Conservation (phyloP, 768 basidiomycete species). For the Mycena alexandri region DNA sequence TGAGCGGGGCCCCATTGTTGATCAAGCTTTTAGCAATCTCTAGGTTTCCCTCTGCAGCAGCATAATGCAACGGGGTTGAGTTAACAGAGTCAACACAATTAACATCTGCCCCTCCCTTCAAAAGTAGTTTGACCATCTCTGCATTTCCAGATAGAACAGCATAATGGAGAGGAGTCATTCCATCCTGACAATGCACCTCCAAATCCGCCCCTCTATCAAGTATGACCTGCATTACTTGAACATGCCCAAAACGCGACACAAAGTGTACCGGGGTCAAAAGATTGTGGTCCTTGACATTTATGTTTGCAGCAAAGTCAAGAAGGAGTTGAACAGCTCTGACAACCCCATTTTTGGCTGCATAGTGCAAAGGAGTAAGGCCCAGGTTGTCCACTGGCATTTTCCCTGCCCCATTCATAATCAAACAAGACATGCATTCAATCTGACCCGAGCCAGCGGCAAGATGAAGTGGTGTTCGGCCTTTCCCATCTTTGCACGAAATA, state of each 20-base stretch:
- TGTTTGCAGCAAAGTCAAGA: constrained; percentile 17
- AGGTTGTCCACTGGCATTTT: neutral
- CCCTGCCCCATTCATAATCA: neutral
- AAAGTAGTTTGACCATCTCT: constrained; percentile 12
- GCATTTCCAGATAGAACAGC: constrained; percentile 18
- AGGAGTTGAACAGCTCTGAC: constrained; percentile 8
- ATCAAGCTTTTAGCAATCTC: constrained; percentile 10
- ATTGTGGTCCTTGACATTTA: neutral
- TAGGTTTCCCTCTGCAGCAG: constrained; percentile 11
- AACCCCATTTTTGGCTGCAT: constrained; percentile 20
- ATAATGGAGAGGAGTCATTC: constrained; percentile 33
- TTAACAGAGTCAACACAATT: constrained; percentile 14
- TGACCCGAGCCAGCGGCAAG: constrained; percentile 26
- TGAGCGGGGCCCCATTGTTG: constrained; percentile 2
- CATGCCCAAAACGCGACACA: constrained; percentile 13
- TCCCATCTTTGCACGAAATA: constrained; percentile 6
- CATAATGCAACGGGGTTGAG: constrained; percentile 29
- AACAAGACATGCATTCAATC: constrained; percentile 8
- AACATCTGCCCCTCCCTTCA: constrained; percentile 11
- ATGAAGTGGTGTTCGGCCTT: constrained; percentile 26
- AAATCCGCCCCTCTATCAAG: constrained; percentile 11
- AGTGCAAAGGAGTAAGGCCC: constrained; percentile 19
- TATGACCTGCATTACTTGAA: constrained; percentile 5
- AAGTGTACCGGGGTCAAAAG: constrained; percentile 11
- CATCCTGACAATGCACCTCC: neutral